Conservation (phyloP, 2,329 filamentous ascomycete genomes). For the Fusarium concolor region DNA sequence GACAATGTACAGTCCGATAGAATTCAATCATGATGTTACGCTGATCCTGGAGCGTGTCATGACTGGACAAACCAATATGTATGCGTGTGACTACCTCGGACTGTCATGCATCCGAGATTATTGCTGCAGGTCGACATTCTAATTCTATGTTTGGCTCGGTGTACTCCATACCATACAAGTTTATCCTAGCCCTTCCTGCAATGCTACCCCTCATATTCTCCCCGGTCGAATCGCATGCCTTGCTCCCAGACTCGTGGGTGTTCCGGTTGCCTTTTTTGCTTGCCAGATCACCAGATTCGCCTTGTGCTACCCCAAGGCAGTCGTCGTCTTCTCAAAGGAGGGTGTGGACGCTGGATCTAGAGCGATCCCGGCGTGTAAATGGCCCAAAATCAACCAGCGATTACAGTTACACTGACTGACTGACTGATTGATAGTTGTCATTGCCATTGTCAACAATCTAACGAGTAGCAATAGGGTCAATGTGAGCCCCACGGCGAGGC, state of each 20-base stretch:
- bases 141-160: slow-evolving; percentile 36
- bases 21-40: slow-evolving; percentile 31
- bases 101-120: slow-evolving; percentile 45
- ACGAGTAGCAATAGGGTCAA: slow-evolving; percentile 13
- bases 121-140: slow-evolving; percentile 45
- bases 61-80: slow-evolving; percentile 29
- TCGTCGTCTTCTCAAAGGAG: slow-evolving; percentile 25
- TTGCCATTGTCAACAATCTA: slow-evolving; percentile 3
- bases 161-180: slow-evolving; percentile 10
- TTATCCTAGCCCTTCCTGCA: slow-evolving; percentile 30
- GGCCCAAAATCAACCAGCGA: background rate
- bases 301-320: slow-evolving; percentile 22
- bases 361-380: slow-evolving; percentile 34
- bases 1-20: slow-evolving; percentile 1
- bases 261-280: slow-evolving; percentile 35
- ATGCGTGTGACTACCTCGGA: slow-evolving; percentile 45
- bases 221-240: slow-evolving; percentile 21
- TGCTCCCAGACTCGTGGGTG: slow-evolving; percentile 18
- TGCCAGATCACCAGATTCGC: slow-evolving; percentile 25
- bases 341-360: slow-evolving; percentile 34
- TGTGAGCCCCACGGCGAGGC: slow-evolving; percentile 44
- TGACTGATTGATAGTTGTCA: background rate
- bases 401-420: background rate
- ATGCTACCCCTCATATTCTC: slow-evolving; percentile 24
- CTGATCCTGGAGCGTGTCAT: slow-evolving; percentile 33